Percentiles rank a stretch among this genome's conserved stretches.
These are phyloP conservation scores for Saccharomycopsis oosterbeekiorum DNA, from an alignment of 805 yeast genomes.

Conservation along the genomic window DNA sequence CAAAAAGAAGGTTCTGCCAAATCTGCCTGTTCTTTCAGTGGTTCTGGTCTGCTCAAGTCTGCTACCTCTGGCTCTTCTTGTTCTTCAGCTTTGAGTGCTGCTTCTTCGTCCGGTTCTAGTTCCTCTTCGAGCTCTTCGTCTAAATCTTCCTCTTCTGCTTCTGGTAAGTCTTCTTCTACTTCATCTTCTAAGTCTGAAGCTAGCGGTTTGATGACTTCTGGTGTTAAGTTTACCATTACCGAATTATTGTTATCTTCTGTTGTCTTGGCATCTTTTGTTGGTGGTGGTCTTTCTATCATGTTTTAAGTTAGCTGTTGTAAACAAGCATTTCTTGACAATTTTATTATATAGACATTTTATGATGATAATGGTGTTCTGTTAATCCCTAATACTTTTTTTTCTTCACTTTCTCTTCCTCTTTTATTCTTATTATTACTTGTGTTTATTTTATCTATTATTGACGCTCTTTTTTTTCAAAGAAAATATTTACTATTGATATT, in stretches of 20 bases:
- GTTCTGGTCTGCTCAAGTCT: constrained; percentile 49
- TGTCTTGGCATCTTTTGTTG: constrained; percentile 16
- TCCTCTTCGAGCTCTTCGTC: constrained; percentile 21
- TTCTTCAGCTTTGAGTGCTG: constrained; percentile 31
- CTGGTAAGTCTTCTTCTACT: constrained; percentile 22
- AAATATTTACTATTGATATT: background rate
- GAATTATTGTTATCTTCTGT: constrained; percentile 12
- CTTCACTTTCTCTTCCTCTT: background rate
- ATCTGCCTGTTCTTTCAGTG: constrained; percentile 62
- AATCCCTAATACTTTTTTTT: background rate
- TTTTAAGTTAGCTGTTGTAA: background rate
- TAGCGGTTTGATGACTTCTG: background rate
- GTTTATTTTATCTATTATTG: background rate
- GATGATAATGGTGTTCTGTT: background rate
- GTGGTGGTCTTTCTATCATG: constrained; percentile 12
- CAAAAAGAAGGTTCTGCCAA: constrained; percentile 31
- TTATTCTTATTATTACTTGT: background rate
- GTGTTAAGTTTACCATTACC: constrained; percentile 9
- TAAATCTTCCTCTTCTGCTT: constrained; percentile 23
- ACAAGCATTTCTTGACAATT: background rate
- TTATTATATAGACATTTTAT: background rate
- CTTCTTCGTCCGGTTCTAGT: constrained; percentile 28
- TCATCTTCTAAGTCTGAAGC: constrained; percentile 10
- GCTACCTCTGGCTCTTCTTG: constrained; percentile 40
- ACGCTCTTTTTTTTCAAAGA: background rate